Evolutionary conservation across 768 basidiomycete species (phyloP).

Genomic region (Suillus bovinus): DNA sequence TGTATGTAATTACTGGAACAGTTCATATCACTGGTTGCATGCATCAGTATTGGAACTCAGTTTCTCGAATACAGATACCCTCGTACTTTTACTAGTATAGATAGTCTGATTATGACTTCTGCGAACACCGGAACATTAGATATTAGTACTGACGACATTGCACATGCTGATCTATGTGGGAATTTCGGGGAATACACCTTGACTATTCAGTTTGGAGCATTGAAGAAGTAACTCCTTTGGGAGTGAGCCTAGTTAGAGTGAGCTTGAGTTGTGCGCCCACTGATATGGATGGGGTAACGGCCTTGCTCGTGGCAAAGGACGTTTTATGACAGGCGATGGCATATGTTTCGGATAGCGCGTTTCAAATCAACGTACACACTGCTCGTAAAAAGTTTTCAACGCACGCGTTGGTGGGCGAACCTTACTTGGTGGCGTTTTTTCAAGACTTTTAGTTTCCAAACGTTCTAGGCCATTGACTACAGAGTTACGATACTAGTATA

Average conservation of each 20-base stretch:
- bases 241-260: conserved; percentile 4
- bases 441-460: background rate
- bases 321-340: too few relatives aligned
- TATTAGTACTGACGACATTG: background rate
- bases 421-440: background rate
- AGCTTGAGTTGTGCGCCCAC: background rate
- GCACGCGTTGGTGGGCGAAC: background rate
- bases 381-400: background rate
- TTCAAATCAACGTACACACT: conserved; percentile 2
- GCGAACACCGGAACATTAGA: background rate
- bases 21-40: background rate
- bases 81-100: background rate
- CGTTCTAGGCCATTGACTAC: conserved; percentile 1
- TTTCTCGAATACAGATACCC: background rate
- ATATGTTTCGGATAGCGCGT: background rate
- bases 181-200: conserved; percentile 4
- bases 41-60: conserved; percentile 2
- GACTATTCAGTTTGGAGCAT: conserved; percentile 7
- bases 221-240: conserved; percentile 3
- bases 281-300: conserved; percentile 3
- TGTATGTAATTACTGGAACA: conserved; percentile 3
- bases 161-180: conserved; percentile 6
- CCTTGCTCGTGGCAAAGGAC: background rate
- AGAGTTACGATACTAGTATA: background rate
- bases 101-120: background rate